Evolutionary conservation across 352 stramenopile genomes (phyloP), one percentile per base, ranked within the genome.

Genomic region (Pythium apleroticum): DNA sequence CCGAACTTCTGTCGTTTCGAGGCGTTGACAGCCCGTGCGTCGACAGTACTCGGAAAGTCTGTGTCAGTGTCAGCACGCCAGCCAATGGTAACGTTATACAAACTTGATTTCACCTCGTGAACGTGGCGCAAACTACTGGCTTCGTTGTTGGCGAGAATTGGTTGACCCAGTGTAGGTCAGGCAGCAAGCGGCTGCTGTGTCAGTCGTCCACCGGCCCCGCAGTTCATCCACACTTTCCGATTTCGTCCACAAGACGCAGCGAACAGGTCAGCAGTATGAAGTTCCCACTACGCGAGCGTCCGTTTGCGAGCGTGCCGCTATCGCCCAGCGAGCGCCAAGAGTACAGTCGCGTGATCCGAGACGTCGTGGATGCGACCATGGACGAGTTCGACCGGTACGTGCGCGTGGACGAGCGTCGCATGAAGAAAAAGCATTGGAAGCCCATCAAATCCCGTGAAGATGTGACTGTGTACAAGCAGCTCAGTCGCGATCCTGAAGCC

Each of bases 341-440:
- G 35, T 74, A 77, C 57, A 48, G 81, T n/a, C 68, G 63, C 63
- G 65, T 80, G 41, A 64, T 77, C 27, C 49, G 74, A 43, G 65
- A 66, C 15, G 55, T 75, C 41, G 60, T 79, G 25, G 68, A 63
- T 12, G 71, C 54, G 57, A 82, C 72, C 2, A 66, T 85, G 63
- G 52, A 57, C 14, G 74, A 85, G 45, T 60, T 37, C 35, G 53
- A 60, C 22, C 35, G 27, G 12, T 69, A 76, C 39, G 65, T 78
- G 33, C 56, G 57, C 35, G 70, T 68, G 35, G n/a, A 65, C 43
- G 48, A 81, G 15, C 75, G 74, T 28, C 53, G 68, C 8, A 41
- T 87, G n/a, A 67, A 81, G 57, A 69, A 30, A 9, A 65, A 66
- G 17, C 39, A 69, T 41, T 79, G 73, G 74, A 79, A 86, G 50